phyloP scores from a whole-genome alignment of 805 yeast genomes.

The Saccharomycopsis microspora region DNA sequence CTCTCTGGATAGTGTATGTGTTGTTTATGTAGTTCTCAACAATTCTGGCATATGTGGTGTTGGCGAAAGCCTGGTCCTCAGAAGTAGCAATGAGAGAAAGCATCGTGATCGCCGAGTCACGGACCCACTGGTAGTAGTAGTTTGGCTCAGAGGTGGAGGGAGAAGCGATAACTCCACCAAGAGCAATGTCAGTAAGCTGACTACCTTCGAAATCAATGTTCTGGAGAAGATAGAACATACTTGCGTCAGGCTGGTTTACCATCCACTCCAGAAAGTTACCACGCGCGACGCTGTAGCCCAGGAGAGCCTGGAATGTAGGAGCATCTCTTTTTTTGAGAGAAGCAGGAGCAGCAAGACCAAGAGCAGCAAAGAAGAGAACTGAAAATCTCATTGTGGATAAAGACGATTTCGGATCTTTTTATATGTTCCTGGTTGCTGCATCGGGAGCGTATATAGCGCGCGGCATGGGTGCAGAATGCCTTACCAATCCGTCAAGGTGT shows the following conservation, averaged over 20 bases:
- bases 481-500: too few relatives aligned
- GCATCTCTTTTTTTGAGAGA: neutral
- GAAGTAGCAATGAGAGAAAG: slow-evolving; percentile 31
- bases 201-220: slow-evolving; percentile 7
- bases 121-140: slow-evolving; percentile 63
- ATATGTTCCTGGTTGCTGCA: too few relatives aligned
- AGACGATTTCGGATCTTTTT: too few relatives aligned
- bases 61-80: slow-evolving; percentile 25
- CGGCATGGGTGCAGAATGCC: too few relatives aligned
- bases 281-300: slow-evolving; percentile 5
- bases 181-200: slow-evolving; percentile 5
- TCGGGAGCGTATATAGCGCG: too few relatives aligned
- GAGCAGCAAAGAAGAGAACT: too few relatives aligned
- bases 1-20: slow-evolving; percentile 48
- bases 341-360: too few relatives aligned
- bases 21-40: slow-evolving; percentile 56
- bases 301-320: neutral
- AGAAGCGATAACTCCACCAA: slow-evolving; percentile 60
- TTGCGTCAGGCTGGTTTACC: slow-evolving; percentile 3
- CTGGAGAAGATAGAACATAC: slow-evolving; percentile 9
- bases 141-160: slow-evolving; percentile 51
- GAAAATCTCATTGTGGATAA: too few relatives aligned
- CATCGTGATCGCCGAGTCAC: slow-evolving; percentile 64
- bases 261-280: slow-evolving; percentile 5
- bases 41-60: slow-evolving; percentile 16